Evolutionary conservation across 2,329 filamentous ascomycete species (phyloP), one percentile per base, ranked within the genome.

Genomic region (Fusarium foetens): DNA sequence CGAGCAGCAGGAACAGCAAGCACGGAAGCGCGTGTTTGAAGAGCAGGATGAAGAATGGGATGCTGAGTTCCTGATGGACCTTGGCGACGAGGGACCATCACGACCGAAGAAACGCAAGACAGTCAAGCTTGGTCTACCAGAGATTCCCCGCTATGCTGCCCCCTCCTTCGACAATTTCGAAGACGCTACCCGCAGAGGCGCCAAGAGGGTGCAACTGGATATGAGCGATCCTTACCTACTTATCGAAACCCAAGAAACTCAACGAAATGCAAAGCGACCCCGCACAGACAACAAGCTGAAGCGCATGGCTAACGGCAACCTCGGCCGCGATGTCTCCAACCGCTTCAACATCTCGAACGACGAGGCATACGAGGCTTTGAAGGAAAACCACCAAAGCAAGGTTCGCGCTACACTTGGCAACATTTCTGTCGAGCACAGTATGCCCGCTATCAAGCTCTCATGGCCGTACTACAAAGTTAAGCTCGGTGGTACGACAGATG

Each of bases 271-370:
- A 23, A 92, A 93, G 80, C 88, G 90, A 63, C 85, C 84, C 27
- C 87, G 86, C 46, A 76, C 84, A 19, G 85, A 88, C 63, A 83
- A 85, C 57, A 90, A 90, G 70, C 86, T 89, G 71, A 92, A 88
- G 81, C 91, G 88, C 70, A 91, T 90, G 84, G 90, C 88, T 12
- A 92, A 89, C 63, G 90, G 91, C 21, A 92, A 90, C 55, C 83
- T 94, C 45, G 90, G 91, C 6, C 92, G 92, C 60, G 91, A 93
- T 62, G 87, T 97, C 39, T 89, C 89, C 41, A 89, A 92, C 74
- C 91, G 95, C 45, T 99, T 97, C 86, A 98, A 98, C 79, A 93
- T 97, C 65, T 97, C 95, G 35, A 98, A 98, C 71, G 96, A 99
- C 78, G 93, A 96, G 66, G 95, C 95, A 4, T 99, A 99, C 80